Conservation (phyloP, 202 grass and related monocot genomes). For the Panicum virgatum region DNA sequence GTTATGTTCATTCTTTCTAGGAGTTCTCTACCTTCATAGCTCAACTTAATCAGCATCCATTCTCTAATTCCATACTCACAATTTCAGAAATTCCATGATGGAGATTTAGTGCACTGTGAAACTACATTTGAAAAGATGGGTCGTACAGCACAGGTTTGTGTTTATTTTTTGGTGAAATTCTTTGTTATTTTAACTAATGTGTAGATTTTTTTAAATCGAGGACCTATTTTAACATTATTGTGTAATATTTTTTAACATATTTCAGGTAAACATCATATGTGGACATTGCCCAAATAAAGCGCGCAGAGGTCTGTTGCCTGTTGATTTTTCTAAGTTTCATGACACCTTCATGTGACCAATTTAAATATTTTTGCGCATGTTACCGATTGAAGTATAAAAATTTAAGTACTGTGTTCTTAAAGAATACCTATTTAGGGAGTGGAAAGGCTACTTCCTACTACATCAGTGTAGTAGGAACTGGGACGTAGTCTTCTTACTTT, state of each 20-base stretch:
- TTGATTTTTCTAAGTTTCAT: neutral
- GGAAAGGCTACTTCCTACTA: neutral
- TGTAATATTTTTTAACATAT: slow-evolving; percentile 28
- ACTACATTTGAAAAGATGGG: slow-evolving; percentile 74
- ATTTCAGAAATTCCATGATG: slow-evolving; percentile 72
- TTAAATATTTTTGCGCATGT: neutral
- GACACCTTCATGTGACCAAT: neutral
- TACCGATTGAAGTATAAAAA: neutral
- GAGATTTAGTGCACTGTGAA: slow-evolving; percentile 87
- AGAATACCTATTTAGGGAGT: neutral
- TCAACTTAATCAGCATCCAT: slow-evolving; percentile 2
- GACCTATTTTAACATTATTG: neutral
- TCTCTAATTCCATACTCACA: slow-evolving; percentile 18
- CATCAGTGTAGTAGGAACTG: neutral
- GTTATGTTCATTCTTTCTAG: slow-evolving; percentile 20
- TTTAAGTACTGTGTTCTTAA: neutral
- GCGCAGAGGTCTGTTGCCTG: slow-evolving; percentile 65
- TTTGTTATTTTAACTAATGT: slow-evolving; percentile 17
- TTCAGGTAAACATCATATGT: slow-evolving; percentile 91
- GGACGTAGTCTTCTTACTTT: slow-evolving; percentile 5
- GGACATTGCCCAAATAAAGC: slow-evolving; percentile 68
- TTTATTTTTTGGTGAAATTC: slow-evolving; percentile 24
- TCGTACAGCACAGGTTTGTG: slow-evolving; percentile 80
- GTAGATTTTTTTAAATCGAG: slow-evolving; percentile 3
- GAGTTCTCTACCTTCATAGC: slow-evolving; percentile 13